Conservation (phyloP, 2,329 filamentous ascomycete genomes). For the Sclerotinia spermophila region DNA sequence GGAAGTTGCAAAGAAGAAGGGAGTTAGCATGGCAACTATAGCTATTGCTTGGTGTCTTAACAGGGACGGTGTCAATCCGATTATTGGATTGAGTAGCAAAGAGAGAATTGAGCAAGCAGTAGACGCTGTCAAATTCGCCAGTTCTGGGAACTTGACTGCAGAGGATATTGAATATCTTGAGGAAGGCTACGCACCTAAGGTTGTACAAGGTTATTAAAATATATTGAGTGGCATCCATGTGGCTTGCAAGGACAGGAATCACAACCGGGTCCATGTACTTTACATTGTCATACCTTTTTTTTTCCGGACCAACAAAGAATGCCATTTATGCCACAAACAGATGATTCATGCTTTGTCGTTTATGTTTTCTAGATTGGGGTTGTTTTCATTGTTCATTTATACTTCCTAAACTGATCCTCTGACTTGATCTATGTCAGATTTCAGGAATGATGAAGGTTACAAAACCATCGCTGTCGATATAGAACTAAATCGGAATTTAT, state of each 20-base stretch:
- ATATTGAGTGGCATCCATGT: conserved; percentile 15
- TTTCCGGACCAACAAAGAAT: conserved; percentile 2
- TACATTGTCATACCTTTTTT: not conserved
- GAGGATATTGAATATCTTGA: conserved; percentile 54
- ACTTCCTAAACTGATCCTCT: not conserved
- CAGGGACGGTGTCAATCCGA: conserved; percentile 48
- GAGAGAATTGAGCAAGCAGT: conserved; percentile 55
- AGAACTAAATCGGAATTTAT: not conserved
- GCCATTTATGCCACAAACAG: not conserved
- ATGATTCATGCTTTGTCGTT: conserved; percentile 10
- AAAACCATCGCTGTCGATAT: not conserved
- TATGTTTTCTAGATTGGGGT: not conserved
- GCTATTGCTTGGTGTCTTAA: conserved; percentile 55
- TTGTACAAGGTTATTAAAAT: conserved; percentile 24
- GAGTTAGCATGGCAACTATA: conserved; percentile 55
- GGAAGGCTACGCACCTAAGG: conserved; percentile 47
- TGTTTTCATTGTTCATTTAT: not conserved
- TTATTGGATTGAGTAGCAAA: conserved; percentile 51
- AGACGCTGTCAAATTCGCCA: conserved; percentile 39
- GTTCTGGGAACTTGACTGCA: conserved; percentile 45
- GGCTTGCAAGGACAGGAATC: conserved; percentile 10
- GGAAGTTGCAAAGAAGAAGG: conserved; percentile 54
- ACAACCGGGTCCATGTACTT: not conserved
- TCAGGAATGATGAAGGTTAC: not conserved
- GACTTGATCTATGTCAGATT: not conserved